Evolutionary conservation across 2,329 filamentous ascomycete genomes (phyloP), one percentile per base, ranked within the genome.

Genomic region (Furcasterigmium sp.): DNA sequence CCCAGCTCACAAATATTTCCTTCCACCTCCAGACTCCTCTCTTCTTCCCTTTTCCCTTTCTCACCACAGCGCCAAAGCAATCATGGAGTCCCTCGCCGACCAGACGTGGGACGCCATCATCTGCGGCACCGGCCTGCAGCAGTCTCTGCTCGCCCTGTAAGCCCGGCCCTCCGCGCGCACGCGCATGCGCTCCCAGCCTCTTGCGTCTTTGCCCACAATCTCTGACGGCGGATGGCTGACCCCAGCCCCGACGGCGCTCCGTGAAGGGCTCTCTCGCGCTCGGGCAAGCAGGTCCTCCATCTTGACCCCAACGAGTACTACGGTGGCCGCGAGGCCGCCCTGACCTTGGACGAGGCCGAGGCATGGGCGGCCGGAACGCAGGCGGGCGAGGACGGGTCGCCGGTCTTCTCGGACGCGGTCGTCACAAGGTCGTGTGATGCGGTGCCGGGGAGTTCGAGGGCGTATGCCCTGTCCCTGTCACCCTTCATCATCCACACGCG

Each of bases 221-320:
- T 30, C 41, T 40, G 51, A 45, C 32, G 44, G 50, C 47, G 46
- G 56, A 64, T 85, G 80, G 87, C 84, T 87, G 79, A 89, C 82
- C 64, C 29, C 67, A 84, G 77, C 66, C 60, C 57, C 63, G 60
- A 17, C 32, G 32, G 57, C 44, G 47, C 56, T 46, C 51, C 51
- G 47, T 69, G 61, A 76, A 97, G 91, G 76, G 86, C 91, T 57
- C 77, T 97, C 56, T 97, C 91, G 53, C 85, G 91, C 59, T 95
- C 90, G 49, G 84, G 83, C 60, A 95, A 95, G 73, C 93, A 88
- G 56, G 80, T 96, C 52, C 78, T 97, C 47, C 91, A 97, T 62
- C 72, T 96, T 60, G 91, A 97, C 61, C 77, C 79, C 50, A 91
- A 95, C 68, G 75, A 82, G 49, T 95, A 88, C 65, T 97, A 97